Percentiles rank a stretch among this genome's conserved stretches.
Evolutionary conservation across 2,329 filamentous ascomycete genomes (phyloP).

Genomic region (Arthrobotrys megalospora): DNA sequence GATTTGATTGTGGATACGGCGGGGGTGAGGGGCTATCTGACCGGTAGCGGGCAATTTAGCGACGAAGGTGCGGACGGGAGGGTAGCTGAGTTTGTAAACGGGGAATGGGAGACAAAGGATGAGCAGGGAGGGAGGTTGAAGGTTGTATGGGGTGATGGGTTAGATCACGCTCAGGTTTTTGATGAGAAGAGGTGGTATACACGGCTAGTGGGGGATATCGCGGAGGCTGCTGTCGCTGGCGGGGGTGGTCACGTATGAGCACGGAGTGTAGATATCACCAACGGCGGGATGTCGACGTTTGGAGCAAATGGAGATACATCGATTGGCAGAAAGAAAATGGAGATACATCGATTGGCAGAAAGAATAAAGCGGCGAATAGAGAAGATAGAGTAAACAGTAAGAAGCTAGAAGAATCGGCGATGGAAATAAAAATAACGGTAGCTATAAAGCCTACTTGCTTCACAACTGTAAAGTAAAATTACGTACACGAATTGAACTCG

Average conservation of each 20-base stretch:
- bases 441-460: neutral
- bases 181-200: constrained; percentile 65
- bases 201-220: constrained; percentile 56
- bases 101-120: constrained; percentile 58
- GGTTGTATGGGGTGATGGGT: constrained; percentile 72
- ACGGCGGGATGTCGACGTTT: neutral
- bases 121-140: constrained; percentile 69
- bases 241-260: neutral
- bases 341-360: constrained; percentile 15
- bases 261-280: constrained; percentile 16
- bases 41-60: constrained; percentile 59
- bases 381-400: neutral
- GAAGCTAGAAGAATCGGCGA: neutral
- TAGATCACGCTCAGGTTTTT: constrained; percentile 74
- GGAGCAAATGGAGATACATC: constrained; percentile 10
- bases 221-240: constrained; percentile 23
- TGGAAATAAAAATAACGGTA: constrained; percentile 14
- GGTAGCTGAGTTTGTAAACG: constrained; percentile 62
- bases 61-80: constrained; percentile 64
- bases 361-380: neutral
- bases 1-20: constrained; percentile 64
- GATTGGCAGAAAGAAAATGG: constrained; percentile 4
- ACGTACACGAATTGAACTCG: constrained; percentile 56
- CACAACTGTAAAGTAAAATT: constrained; percentile 16
- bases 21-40: constrained; percentile 62